phyloP scores from a whole-genome alignment of 805 yeast species.

The Saccharomycopsis sp. region DNA sequence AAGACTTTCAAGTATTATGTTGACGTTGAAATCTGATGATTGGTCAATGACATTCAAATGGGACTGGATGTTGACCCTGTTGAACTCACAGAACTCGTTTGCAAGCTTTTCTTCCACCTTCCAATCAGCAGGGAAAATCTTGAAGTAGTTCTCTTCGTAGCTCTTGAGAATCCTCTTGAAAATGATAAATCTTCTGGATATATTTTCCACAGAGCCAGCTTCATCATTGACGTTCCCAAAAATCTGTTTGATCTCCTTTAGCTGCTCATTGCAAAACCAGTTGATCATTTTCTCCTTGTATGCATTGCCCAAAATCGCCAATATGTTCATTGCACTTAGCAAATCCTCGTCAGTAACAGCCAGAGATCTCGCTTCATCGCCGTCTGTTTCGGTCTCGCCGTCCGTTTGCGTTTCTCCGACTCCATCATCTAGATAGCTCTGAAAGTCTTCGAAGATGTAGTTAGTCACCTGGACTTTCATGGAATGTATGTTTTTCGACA shows the following conservation, averaged over 20 bases:
- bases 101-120: slow-evolving; percentile 56
- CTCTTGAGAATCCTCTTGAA: slow-evolving; percentile 63
- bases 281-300: slow-evolving; percentile 53
- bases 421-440: slow-evolving; percentile 37
- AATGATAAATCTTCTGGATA: slow-evolving; percentile 73
- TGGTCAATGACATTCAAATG: slow-evolving; percentile 38
- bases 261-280: slow-evolving; percentile 66
- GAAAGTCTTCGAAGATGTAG: slow-evolving; percentile 70
- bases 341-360: slow-evolving; percentile 31
- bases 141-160: slow-evolving; percentile 44
- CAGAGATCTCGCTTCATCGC: slow-evolving; percentile 18
- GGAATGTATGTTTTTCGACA: slow-evolving; percentile 52
- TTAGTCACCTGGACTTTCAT: slow-evolving; percentile 57
- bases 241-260: slow-evolving; percentile 68
- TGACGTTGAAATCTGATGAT: slow-evolving; percentile 47
- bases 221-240: slow-evolving; percentile 71
- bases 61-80: slow-evolving; percentile 57
- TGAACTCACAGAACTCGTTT: slow-evolving; percentile 55
- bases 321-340: slow-evolving; percentile 61
- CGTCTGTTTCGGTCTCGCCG: slow-evolving; percentile 24
- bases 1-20: slow-evolving; percentile 59
- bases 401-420: slow-evolving; percentile 25
- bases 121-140: slow-evolving; percentile 69
- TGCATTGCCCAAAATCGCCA: slow-evolving; percentile 56
- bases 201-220: slow-evolving; percentile 89